A percentile compares a stretch with the other conserved stretches of the same genome.
phyloP scores from a whole-genome alignment of 148 eudicot genomes.

The Hydrangea macrophylla region DNA sequence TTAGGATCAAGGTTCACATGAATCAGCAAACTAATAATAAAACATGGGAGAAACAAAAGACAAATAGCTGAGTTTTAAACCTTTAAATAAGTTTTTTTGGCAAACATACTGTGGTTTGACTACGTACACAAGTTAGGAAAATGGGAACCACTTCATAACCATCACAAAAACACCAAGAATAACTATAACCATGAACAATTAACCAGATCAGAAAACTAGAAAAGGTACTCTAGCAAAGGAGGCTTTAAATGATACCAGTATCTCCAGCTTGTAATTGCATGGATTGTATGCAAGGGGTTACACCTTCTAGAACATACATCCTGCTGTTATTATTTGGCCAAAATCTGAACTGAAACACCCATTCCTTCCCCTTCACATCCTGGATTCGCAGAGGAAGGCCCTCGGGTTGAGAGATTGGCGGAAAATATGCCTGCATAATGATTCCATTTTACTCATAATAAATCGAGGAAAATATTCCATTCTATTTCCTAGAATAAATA shows the following conservation, averaged over 20 bases:
- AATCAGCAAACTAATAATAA: slow-evolving; percentile 2
- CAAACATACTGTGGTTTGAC: neutral
- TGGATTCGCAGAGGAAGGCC: slow-evolving; percentile 95
- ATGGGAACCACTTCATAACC: neutral
- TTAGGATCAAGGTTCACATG: slow-evolving; percentile 4
- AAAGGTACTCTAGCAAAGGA: neutral
- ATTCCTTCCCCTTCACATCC: slow-evolving; percentile 95
- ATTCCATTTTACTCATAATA: slow-evolving; percentile 18
- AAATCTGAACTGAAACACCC: slow-evolving; percentile 96
- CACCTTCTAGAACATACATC: slow-evolving; percentile 99
- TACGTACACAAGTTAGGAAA: neutral
- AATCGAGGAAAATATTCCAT: neutral
- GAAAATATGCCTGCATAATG: slow-evolving; percentile 85
- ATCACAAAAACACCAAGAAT: neutral
- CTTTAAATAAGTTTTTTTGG: neutral
- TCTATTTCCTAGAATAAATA: neutral
- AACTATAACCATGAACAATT: neutral
- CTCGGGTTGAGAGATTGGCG: slow-evolving; percentile 92
- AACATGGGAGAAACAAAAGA: neutral
- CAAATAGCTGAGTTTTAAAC: neutral
- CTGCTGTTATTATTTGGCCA: slow-evolving; percentile 99
- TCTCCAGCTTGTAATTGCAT: slow-evolving; percentile 99
- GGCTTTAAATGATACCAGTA: slow-evolving; percentile 54
- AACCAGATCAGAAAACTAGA: neutral
- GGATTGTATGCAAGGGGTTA: slow-evolving; percentile 96